These are phyloP conservation scores for Aquilaria yunnanensis DNA, from an alignment of 345 rosid species.

Conservation along the genomic window DNA sequence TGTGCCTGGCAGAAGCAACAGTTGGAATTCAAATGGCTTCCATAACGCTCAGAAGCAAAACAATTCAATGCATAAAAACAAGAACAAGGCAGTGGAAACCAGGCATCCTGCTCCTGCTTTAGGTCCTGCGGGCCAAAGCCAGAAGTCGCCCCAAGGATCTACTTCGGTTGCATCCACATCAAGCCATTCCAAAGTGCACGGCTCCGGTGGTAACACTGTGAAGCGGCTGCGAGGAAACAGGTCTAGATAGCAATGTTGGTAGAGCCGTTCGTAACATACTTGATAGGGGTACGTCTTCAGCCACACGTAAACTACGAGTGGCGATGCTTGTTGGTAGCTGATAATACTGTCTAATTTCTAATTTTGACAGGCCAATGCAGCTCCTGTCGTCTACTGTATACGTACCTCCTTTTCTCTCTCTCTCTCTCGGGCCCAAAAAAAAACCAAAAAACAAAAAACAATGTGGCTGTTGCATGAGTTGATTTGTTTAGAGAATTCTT, in stretches of 20 bases:
- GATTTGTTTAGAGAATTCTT: too few relatives aligned
- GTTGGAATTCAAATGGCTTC: constrained; percentile 16
- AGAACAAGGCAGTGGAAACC: too few relatives aligned
- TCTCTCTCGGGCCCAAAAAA: too few relatives aligned
- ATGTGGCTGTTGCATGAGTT: too few relatives aligned
- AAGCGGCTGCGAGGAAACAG: constrained; percentile 36
- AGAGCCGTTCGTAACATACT: constrained; percentile 4
- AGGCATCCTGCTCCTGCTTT: background rate
- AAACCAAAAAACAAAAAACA: too few relatives aligned
- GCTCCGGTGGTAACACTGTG: constrained; percentile 18
- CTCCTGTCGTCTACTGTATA: too few relatives aligned
- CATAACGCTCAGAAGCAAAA: constrained; percentile 1
- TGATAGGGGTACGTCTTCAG: background rate
- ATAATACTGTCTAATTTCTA: background rate
- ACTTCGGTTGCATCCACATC: constrained; percentile 20
- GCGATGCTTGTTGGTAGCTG: background rate
- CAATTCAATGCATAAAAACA: too few relatives aligned
- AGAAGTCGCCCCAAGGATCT: constrained; percentile 9
- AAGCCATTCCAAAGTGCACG: constrained; percentile 11
- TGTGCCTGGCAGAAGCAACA: constrained; percentile 3
- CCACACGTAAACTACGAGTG: background rate
- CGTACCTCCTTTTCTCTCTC: too few relatives aligned
- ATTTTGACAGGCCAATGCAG: too few relatives aligned
- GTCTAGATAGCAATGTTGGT: constrained; percentile 6
- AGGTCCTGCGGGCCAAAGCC: background rate